Base-by-base conservation (phyloP, 1,139 yeast species). In the Chernovozyma aurita region DNA sequence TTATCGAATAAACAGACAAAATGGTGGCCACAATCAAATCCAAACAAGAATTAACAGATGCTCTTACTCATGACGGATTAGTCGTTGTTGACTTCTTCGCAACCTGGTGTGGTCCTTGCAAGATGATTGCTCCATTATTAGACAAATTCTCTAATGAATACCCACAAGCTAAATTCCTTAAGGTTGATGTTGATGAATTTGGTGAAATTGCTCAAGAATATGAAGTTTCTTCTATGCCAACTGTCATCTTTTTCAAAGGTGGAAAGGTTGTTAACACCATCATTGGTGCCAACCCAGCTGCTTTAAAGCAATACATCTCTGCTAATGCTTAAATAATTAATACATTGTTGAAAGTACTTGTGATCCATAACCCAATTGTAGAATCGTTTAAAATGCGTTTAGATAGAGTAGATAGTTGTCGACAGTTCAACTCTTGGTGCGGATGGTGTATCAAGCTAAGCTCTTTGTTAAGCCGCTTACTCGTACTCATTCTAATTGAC, bases 91-190 rank as follows among this genome's bases (percentile, higher is more conserved):
- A 87, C 60, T 87, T 85, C 60, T 82, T 75, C 54, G 96, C 95
- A 36, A 76, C 83, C 35, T 87, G 96, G 96, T 87, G 96, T 65
- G 95, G 92, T 38, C 96, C 96, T 30, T 87, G 96, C 67, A 84
- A 83, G 61, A 85, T 85, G 53, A 80, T 87, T 60, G 77, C 90
- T 24, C 96, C 96, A 41, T 61, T 79, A 47, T 64, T 86, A 49
- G 86, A 83, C 46, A 79, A 83, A 59, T 74, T 84, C 45, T 47
- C 71, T 28, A 48, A 48, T 15, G 68, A 68, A 50, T 64, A 61
- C 60, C 35, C 61, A 25, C 61, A 68, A 33, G 90, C 82, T 48
- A 74, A 71, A 50, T 87, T 88, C 74, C 71, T 77, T 73, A 86
- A 87, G 73, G 76, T 87, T 40, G 95, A 87, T 53, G 95, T 86